phyloP scores from a whole-genome alignment of 345 rosid genomes.

The Gynandropsis gynandra region DNA sequence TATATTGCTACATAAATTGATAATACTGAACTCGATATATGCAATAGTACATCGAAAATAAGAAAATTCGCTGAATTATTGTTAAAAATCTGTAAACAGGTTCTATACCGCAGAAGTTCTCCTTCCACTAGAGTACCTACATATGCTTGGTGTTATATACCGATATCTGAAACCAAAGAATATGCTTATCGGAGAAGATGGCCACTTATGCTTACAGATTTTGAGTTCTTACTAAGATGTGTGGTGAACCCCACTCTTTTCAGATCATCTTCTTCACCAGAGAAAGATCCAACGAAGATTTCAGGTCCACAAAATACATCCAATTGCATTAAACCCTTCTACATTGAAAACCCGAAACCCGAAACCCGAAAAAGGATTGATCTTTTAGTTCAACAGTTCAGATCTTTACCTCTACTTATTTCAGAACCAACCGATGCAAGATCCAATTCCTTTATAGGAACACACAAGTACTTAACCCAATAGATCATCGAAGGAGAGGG shows the following conservation, averaged over 20 bases:
- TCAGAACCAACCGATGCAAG: slow-evolving; percentile 97
- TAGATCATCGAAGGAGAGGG: slow-evolving; percentile 98
- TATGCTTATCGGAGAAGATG: slow-evolving; percentile 93
- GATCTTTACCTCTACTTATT: slow-evolving; percentile 84
- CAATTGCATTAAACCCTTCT: slow-evolving; percentile 73
- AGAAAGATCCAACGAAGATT: slow-evolving; percentile 48
- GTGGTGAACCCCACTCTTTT: slow-evolving; percentile 84
- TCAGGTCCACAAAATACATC: slow-evolving; percentile 75
- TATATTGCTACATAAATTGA: no score
- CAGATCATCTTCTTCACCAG: slow-evolving; percentile 39
- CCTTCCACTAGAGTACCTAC: slow-evolving; percentile 91
- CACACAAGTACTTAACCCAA: slow-evolving; percentile 94
- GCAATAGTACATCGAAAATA: no score
- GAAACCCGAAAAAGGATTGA: slow-evolving; percentile 52
- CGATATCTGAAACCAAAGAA: slow-evolving; percentile 92
- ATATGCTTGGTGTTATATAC: slow-evolving; percentile 95
- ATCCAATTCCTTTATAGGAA: slow-evolving; percentile 93
- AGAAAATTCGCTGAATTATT: neutral
- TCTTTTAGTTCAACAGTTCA: slow-evolving; percentile 23
- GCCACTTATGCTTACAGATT: slow-evolving; percentile 98
- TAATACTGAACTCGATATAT: no score
- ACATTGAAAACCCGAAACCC: slow-evolving; percentile 53
- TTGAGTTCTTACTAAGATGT: slow-evolving; percentile 86
- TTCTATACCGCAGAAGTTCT: slow-evolving; percentile 95
- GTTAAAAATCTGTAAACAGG: slow-evolving; percentile 30